phyloP scores from a whole-genome alignment of 192 early-diverging fungal genomes.

The Backusella morwellensis region DNA sequence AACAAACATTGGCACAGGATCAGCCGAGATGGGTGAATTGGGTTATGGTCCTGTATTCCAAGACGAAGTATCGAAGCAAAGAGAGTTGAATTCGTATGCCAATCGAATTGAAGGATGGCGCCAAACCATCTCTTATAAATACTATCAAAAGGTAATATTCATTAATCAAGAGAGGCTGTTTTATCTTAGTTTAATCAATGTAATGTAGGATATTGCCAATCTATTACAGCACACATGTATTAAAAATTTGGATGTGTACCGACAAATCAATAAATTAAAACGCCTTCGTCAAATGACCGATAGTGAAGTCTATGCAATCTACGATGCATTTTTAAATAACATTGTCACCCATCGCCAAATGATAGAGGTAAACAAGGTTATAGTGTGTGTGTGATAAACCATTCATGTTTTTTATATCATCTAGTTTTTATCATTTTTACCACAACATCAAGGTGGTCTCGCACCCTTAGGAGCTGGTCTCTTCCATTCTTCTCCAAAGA shows the following conservation, averaged over 20 bases:
- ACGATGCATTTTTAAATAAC: slow-evolving; percentile 61
- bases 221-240: slow-evolving; percentile 56
- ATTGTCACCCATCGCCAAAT: slow-evolving; percentile 74
- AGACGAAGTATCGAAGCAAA: slow-evolving; percentile 61
- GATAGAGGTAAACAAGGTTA: slow-evolving; percentile 52
- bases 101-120: slow-evolving; percentile 88
- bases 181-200: neutral
- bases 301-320: slow-evolving; percentile 64
- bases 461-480: slow-evolving; percentile 79
- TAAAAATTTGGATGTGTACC: slow-evolving; percentile 66
- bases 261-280: slow-evolving; percentile 61
- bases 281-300: slow-evolving; percentile 46
- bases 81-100: slow-evolving; percentile 68
- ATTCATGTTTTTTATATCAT: too few species aligned
- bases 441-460: slow-evolving; percentile 77
- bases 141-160: slow-evolving; percentile 54
- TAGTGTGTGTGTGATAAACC: too few species aligned
- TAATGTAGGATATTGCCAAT: slow-evolving; percentile 54
- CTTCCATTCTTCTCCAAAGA: slow-evolving; percentile 69
- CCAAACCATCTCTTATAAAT: slow-evolving; percentile 71
- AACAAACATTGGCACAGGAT: slow-evolving; percentile 61
- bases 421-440: slow-evolving; percentile 66
- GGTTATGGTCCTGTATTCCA: slow-evolving; percentile 71
- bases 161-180: neutral
- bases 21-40: slow-evolving; percentile 37